A percentile compares a stretch with the other conserved stretches of the same genome.
These are phyloP conservation scores for Salvia splendens DNA, from an alignment of 257 asterid genomes.

Conservation along the genomic window DNA sequence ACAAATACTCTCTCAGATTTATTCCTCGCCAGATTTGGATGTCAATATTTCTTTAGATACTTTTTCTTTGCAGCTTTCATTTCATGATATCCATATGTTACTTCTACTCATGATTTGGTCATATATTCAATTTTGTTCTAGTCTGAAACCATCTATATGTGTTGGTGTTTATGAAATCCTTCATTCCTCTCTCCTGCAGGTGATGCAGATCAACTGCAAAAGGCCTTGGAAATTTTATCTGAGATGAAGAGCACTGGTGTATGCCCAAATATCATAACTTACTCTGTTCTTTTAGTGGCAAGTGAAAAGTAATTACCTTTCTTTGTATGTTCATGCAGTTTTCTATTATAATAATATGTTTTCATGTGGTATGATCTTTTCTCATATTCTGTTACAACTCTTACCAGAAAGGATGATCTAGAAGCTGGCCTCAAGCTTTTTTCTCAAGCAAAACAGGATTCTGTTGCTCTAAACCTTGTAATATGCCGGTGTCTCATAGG, in stretches of 20 bases:
- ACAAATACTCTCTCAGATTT: neutral
- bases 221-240: constrained; percentile 67
- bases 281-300: constrained; percentile 83
- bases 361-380: constrained; percentile 13
- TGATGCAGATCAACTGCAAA: constrained; percentile 69
- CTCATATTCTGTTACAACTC: constrained; percentile 32
- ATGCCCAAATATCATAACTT: constrained; percentile 85
- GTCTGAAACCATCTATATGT: neutral
- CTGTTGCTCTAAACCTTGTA: constrained; percentile 77
- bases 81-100: neutral
- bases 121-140: neutral
- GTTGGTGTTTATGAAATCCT: constrained; percentile 14
- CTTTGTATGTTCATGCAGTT: constrained; percentile 21
- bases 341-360: neutral
- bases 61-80: no score
- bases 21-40: neutral
- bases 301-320: constrained; percentile 78
- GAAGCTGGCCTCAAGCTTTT: constrained; percentile 78
- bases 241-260: constrained; percentile 74
- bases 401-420: constrained; percentile 77
- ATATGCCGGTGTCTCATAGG: constrained; percentile 92
- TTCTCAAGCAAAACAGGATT: constrained; percentile 88
- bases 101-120: neutral
- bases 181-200: constrained; percentile 51
- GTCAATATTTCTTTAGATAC: no score